phyloP scores from a whole-genome alignment of 306 rosid species.

The Arachis stenosperma region DNA sequence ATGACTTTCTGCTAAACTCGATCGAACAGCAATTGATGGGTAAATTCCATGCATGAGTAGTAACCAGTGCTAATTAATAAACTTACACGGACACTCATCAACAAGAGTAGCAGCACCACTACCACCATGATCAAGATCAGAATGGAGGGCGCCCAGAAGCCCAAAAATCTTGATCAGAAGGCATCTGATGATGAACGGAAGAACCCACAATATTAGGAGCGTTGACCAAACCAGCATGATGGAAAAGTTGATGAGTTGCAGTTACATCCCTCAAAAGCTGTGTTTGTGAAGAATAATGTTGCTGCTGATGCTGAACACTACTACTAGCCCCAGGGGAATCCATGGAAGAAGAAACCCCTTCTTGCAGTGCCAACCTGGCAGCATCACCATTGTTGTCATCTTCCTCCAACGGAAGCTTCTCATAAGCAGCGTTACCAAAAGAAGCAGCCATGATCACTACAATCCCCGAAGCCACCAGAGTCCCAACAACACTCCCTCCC shows the following conservation, averaged over 20 bases:
- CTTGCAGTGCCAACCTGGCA: slow-evolving; percentile 46
- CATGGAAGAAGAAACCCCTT: slow-evolving; percentile 38
- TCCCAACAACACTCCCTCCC: slow-evolving; percentile 78
- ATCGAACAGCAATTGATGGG: no score
- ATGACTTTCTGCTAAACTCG: no score
- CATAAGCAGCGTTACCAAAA: slow-evolving; percentile 85
- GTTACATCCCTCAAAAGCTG: slow-evolving; percentile 58
- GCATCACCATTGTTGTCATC: slow-evolving; percentile 44
- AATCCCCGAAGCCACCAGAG: slow-evolving; percentile 66
- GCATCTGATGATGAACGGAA: slow-evolving; percentile 57
- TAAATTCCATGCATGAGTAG: no score
- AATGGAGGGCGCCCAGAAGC: slow-evolving; percentile 66
- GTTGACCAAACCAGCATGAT: slow-evolving; percentile 56
- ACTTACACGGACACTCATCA: no score
- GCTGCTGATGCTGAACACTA: slow-evolving; percentile 45
- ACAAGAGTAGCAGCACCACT: no score
- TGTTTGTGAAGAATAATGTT: slow-evolving; percentile 14
- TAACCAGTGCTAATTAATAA: no score
- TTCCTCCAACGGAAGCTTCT: slow-evolving; percentile 82
- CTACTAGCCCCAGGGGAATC: slow-evolving; percentile 55
- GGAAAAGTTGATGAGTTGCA: slow-evolving; percentile 47
- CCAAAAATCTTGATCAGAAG: slow-evolving; percentile 62
- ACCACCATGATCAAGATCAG: slow-evolving; percentile 28
- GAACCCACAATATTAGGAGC: slow-evolving; percentile 69
- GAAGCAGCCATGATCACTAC: slow-evolving; percentile 91